Percentiles rank a stretch among this genome's conserved stretches.
These are phyloP conservation scores for Filosporella fistucella DNA, from an alignment of 495 filamentous ascomycete species.

Conservation along the genomic window DNA sequence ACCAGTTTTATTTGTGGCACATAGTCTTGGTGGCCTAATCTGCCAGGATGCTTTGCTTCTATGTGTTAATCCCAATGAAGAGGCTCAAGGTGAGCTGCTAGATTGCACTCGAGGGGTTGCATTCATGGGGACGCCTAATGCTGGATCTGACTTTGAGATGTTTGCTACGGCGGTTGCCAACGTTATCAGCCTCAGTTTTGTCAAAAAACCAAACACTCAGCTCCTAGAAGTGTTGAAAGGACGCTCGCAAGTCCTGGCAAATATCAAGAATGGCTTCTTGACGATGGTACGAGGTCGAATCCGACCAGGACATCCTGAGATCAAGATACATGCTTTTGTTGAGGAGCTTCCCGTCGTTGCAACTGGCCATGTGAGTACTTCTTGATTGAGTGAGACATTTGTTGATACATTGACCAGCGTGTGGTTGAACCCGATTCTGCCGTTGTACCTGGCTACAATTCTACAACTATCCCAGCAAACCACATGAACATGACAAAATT, in stretches of 20 bases:
- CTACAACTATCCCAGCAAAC: slow-evolving; percentile 31
- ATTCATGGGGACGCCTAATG: slow-evolving; percentile 39
- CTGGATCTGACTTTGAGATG: slow-evolving; percentile 24
- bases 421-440: background rate
- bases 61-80: background rate
- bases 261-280: slow-evolving; percentile 32
- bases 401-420: background rate
- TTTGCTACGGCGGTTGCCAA: slow-evolving; percentile 25
- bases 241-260: slow-evolving; percentile 16
- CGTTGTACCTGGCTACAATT: slow-evolving; percentile 22
- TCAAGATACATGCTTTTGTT: slow-evolving; percentile 11
- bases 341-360: slow-evolving; percentile 8
- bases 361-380: slow-evolving; percentile 6
- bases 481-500: slow-evolving; percentile 41
- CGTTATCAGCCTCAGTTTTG: background rate
- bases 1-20: slow-evolving; percentile 19
- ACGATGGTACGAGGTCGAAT: slow-evolving; percentile 22
- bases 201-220: slow-evolving; percentile 18
- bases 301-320: slow-evolving; percentile 1
- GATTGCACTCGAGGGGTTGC: slow-evolving; percentile 27
- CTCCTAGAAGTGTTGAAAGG: slow-evolving; percentile 10
- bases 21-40: slow-evolving; percentile 15
- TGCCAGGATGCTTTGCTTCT: slow-evolving; percentile 3
- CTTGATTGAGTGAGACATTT: background rate
- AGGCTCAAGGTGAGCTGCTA: slow-evolving; percentile 24